Conservation (phyloP, 352 stramenopile species). For the Pythium pectinolyticum region DNA sequence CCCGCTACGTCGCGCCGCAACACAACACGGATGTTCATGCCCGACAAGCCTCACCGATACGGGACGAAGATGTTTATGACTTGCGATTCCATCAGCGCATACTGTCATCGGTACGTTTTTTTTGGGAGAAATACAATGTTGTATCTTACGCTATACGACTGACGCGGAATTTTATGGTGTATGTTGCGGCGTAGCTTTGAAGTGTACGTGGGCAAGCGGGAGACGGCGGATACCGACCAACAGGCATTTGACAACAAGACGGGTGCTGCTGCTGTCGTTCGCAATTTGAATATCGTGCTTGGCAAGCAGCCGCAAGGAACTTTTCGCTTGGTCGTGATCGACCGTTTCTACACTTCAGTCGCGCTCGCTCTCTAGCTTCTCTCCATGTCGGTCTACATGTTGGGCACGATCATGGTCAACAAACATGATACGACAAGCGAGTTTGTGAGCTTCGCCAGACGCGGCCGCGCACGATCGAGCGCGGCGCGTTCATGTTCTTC, state of each 20-base stretch:
- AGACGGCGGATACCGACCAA: neutral
- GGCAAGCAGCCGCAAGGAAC: neutral
- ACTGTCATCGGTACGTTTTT: slow-evolving; percentile 21
- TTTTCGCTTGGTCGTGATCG: slow-evolving; percentile 14
- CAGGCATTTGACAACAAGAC: slow-evolving; percentile 28
- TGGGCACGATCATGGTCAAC: slow-evolving; percentile 30
- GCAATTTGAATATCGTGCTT: slow-evolving; percentile 26
- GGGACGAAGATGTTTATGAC: slow-evolving; percentile 37
- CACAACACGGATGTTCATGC: slow-evolving; percentile 37
- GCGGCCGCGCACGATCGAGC: slow-evolving; percentile 13
- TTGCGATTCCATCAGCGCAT: slow-evolving; percentile 20
- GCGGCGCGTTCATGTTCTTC: slow-evolving; percentile 25
- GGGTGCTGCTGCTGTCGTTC: slow-evolving; percentile 23
- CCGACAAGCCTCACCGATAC: slow-evolving; percentile 37
- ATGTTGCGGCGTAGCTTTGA: slow-evolving; percentile 10
- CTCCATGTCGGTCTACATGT: slow-evolving; percentile 27
- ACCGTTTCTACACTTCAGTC: slow-evolving; percentile 32
- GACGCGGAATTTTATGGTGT: slow-evolving; percentile 1
- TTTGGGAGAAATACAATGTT: slow-evolving; percentile 2
- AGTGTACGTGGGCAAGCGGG: slow-evolving; percentile 10
- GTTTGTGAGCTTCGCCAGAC: slow-evolving; percentile 12
- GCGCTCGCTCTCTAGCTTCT: slow-evolving; percentile 24
- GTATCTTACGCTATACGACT: slow-evolving; percentile 1
- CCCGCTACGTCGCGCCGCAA: slow-evolving; percentile 26
- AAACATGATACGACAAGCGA: slow-evolving; percentile 10